phyloP scores from a whole-genome alignment of 148 eudicot species.

The Fallopia convolvulus region DNA sequence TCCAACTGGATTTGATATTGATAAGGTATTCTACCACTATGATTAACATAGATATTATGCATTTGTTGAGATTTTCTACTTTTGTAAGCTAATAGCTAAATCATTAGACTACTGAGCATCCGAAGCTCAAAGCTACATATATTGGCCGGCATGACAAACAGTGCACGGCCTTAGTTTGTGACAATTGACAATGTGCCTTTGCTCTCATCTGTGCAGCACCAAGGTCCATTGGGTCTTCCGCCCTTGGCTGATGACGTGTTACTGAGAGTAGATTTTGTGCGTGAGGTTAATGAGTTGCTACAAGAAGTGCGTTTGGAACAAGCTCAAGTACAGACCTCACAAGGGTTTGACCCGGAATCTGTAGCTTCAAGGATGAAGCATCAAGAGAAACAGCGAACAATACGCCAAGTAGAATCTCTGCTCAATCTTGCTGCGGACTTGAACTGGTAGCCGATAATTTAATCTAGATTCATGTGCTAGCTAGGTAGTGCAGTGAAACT shows the following conservation, averaged over 20 bases:
- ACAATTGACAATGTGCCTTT: constrained; percentile 12
- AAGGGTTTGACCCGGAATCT: constrained; percentile 77
- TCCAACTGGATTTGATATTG: constrained; percentile 82
- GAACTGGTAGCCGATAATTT: constrained; percentile 36
- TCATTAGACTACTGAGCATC: neutral
- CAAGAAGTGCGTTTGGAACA: constrained; percentile 64
- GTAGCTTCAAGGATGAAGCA: constrained; percentile 74
- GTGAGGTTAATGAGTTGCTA: constrained; percentile 70
- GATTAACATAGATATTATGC: neutral
- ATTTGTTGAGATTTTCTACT: neutral
- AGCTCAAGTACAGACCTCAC: constrained; percentile 18
- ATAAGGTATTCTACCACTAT: constrained; percentile 44
- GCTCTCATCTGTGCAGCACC: constrained; percentile 39
- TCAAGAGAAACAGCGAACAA: constrained; percentile 75
- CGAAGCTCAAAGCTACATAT: neutral
- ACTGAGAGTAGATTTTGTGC: constrained; percentile 76
- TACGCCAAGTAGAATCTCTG: constrained; percentile 56
- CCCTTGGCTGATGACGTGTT: constrained; percentile 67
- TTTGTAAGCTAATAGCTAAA: neutral
- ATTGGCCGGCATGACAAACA: neutral
- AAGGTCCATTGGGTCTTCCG: constrained; percentile 66
- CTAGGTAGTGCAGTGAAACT: too few relatives aligned
- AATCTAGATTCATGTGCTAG: too few relatives aligned
- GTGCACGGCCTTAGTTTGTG: neutral
- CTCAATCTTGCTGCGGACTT: constrained; percentile 70